Evolutionary conservation across 352 stramenopile species (phyloP).

Genomic region (Pythium chondricola): DNA sequence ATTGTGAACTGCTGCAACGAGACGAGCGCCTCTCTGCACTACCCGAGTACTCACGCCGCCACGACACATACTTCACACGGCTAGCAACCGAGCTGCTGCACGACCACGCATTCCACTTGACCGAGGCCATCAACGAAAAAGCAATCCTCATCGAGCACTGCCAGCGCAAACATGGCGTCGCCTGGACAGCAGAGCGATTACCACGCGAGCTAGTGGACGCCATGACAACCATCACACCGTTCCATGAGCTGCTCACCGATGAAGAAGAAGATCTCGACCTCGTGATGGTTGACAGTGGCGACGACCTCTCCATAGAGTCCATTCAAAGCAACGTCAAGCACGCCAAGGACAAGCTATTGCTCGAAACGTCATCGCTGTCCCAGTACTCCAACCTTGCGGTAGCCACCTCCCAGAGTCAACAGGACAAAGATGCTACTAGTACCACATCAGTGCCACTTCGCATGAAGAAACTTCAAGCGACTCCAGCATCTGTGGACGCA

Average conservation of each 20-base stretch:
- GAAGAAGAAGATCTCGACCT: not conserved
- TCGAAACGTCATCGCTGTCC: not conserved
- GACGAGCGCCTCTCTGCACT: slow-evolving; percentile 3
- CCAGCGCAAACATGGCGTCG: slow-evolving; percentile 11
- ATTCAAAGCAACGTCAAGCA: not conserved
- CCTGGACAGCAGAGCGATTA: slow-evolving; percentile 10
- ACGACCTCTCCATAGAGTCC: not conserved
- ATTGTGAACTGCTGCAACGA: slow-evolving; percentile 13
- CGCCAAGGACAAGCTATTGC: not conserved
- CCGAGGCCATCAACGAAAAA: slow-evolving; percentile 11
- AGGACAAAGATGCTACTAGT: not conserved
- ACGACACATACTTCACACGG: slow-evolving; percentile 13
- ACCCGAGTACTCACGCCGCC: slow-evolving; percentile 2
- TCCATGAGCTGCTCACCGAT: slow-evolving; percentile 9
- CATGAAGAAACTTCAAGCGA: not conserved
- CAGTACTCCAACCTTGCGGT: not conserved
- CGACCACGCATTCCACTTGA: slow-evolving; percentile 7
- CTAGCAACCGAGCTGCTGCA: slow-evolving; percentile 13
- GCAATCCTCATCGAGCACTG: slow-evolving; percentile 6
- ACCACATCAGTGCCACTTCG: not conserved
- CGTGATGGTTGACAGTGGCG: not conserved
- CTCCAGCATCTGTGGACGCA: not conserved
- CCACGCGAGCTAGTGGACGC: slow-evolving; percentile 3
- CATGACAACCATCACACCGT: not conserved
- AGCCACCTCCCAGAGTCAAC: not conserved